phyloP scores from a whole-genome alignment of 768 basidiomycete species.

The Thelephora ganbajun region DNA sequence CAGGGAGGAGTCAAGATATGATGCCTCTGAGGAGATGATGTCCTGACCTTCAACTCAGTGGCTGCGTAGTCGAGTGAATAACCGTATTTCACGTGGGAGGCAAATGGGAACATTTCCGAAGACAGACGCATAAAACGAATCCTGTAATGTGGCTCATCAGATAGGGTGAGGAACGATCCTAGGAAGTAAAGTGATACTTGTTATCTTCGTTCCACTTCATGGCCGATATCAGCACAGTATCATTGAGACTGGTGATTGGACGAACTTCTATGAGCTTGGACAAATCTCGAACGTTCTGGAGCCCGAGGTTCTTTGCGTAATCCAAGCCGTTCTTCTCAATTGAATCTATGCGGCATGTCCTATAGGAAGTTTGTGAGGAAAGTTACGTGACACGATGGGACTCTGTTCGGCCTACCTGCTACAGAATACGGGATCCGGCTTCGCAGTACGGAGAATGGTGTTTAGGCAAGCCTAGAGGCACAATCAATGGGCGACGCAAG shows the following conservation, averaged over 20 bases:
- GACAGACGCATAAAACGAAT: conserved; percentile 85
- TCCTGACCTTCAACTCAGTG: conserved; percentile 29
- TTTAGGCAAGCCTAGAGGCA: conserved; percentile 71
- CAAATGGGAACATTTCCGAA: conserved; percentile 89
- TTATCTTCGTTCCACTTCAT: neutral
- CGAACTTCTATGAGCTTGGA: conserved; percentile 46
- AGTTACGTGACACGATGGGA: neutral
- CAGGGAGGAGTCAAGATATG: neutral
- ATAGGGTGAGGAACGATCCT: neutral
- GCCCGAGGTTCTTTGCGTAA: conserved; percentile 69
- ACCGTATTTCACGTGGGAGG: conserved; percentile 67
- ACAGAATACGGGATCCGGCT: conserved; percentile 67
- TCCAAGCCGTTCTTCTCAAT: conserved; percentile 55
- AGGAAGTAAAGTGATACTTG: neutral
- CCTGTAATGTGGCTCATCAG: conserved; percentile 2
- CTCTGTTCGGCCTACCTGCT: conserved; percentile 29
- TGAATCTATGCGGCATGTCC: conserved; percentile 49
- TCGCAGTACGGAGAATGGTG: conserved; percentile 61
- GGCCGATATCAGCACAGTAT: neutral
- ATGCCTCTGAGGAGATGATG: conserved; percentile 4
- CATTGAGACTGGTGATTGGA: neutral
- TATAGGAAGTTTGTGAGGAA: conserved; percentile 2
- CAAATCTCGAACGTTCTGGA: conserved; percentile 62
- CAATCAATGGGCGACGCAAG: conserved; percentile 1
- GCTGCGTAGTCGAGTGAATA: conserved; percentile 72